A percentile compares a stretch with the other conserved stretches of the same genome.
These are phyloP conservation scores for Corrigiola litoralis DNA, from an alignment of 179 eudicot genomes.

Conservation along the genomic window DNA sequence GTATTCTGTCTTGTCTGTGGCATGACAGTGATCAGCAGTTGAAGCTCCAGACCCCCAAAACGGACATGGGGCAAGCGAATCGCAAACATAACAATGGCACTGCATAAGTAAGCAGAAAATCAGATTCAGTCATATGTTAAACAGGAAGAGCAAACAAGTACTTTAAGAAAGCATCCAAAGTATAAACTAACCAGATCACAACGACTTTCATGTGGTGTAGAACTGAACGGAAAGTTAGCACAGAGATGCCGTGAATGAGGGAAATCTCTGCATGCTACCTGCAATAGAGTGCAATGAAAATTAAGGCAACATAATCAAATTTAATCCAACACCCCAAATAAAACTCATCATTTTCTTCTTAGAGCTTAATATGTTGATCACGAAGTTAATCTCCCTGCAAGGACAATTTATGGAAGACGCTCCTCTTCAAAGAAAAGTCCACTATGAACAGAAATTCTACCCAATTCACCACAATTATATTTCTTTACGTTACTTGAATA, in stretches of 20 bases:
- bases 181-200: conserved; percentile 50
- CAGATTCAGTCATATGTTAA: conserved; percentile 8
- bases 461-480: background rate
- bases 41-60: conserved; percentile 65
- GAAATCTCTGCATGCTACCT: conserved; percentile 97
- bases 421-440: background rate
- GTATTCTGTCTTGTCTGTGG: conserved; percentile 58
- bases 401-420: background rate
- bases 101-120: conserved; percentile 34
- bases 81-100: conserved; percentile 99
- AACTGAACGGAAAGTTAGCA: conserved; percentile 62
- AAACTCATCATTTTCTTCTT: background rate
- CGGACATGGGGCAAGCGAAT: conserved; percentile 78
- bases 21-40: conserved; percentile 66
- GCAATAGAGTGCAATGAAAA: conserved; percentile 11
- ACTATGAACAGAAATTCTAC: background rate
- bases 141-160: background rate
- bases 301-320: no score
- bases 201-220: conserved; percentile 57
- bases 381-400: background rate
- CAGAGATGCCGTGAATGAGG: conserved; percentile 95
- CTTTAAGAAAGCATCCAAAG: background rate
- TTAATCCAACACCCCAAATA: background rate
- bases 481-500: background rate
- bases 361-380: background rate